Percentiles rank a stretch among this genome's conserved stretches.
Conservation (phyloP, 1,284 basidiomycete species). For the Microbotryum violaceum region DNA sequence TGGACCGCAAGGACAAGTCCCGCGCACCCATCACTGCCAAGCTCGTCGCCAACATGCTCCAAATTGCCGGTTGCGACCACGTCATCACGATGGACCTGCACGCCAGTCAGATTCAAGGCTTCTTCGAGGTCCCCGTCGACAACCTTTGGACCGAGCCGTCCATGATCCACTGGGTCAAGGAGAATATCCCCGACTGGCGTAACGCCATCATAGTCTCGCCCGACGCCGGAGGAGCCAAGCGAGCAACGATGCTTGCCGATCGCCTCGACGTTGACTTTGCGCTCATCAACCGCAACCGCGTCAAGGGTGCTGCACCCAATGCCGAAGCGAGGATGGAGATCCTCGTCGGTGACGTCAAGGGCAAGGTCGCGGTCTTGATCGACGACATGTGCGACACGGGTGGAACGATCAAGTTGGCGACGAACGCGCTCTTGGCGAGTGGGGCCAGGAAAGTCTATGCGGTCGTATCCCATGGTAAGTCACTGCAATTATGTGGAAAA, state of each 20-base stretch:
- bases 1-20: slow-evolving; percentile 94
- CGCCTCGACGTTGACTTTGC: slow-evolving; percentile 94
- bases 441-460: slow-evolving; percentile 85
- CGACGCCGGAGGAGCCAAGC: slow-evolving; percentile 95
- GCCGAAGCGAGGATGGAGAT: slow-evolving; percentile 65
- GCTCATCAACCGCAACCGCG: slow-evolving; percentile 80
- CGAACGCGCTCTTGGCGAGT: slow-evolving; percentile 72
- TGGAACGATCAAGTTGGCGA: slow-evolving; percentile 75
- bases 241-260: slow-evolving; percentile 90
- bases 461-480: slow-evolving; percentile 79
- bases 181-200: slow-evolving; percentile 75
- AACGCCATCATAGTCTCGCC: slow-evolving; percentile 91
- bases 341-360: slow-evolving; percentile 90
- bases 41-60: slow-evolving; percentile 94
- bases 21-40: slow-evolving; percentile 97
- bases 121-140: slow-evolving; percentile 98
- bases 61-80: slow-evolving; percentile 93
- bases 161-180: slow-evolving; percentile 58
- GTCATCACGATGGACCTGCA: slow-evolving; percentile 99
- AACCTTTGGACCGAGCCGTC: slow-evolving; percentile 60
- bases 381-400: slow-evolving; percentile 99
- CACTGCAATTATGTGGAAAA: slow-evolving; percentile 1
- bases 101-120: slow-evolving; percentile 96
- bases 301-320: slow-evolving; percentile 49
- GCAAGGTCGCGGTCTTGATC: slow-evolving; percentile 88